Base-by-base conservation (phyloP, 75 land plant genomes). In the Selaginella moellendorffii region DNA sequence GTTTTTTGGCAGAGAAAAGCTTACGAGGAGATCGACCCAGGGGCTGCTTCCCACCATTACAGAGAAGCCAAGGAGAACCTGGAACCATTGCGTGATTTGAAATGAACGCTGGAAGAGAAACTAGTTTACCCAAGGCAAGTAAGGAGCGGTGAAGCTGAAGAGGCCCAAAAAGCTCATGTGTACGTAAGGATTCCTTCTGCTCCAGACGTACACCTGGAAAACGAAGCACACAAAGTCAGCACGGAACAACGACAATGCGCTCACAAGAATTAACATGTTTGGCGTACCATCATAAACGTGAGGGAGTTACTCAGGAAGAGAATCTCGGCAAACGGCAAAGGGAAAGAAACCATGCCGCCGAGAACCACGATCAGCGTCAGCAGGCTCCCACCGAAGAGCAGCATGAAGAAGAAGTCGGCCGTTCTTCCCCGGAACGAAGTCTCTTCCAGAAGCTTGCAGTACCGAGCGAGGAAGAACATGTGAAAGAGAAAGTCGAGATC, bases 381-480 rank as follows among this genome's bases (percentile, higher is more conserved):
- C 18, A 93, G 71, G 29, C 87, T 77, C 54, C 87, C 98, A 53
- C 98, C 98, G 78, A 93, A 93, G 27, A 93, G 77, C 8, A 93
- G 83, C 98, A 93, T 93, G 78, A 81, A 93, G 65, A 93, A 93
- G 81, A 93, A 93, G 77, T 93, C 98, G 23, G 98, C 98, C 20
- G 98, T 89, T 31, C 85, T 75, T 42, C 98, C 96, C 68, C 98
- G 74, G 76, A 89, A 93, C 24, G 98, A 89, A 63, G 93, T 93
- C 74, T 93, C 98, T 70, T 93, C 98, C 67, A 93, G 80, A 54
- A 93, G 84, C 66, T 93, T 93, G 84, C 96, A 93, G 76, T 93
- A 93, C 27, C 98, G 90, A 14, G 96, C 96, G 62, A 93, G 81
- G 67, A 93, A 93, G 61, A 93, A 93, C 98, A 93, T 93, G 64